Base-by-base conservation (phyloP, 2,329 filamentous ascomycete genomes). In the Fusarium hostae region DNA sequence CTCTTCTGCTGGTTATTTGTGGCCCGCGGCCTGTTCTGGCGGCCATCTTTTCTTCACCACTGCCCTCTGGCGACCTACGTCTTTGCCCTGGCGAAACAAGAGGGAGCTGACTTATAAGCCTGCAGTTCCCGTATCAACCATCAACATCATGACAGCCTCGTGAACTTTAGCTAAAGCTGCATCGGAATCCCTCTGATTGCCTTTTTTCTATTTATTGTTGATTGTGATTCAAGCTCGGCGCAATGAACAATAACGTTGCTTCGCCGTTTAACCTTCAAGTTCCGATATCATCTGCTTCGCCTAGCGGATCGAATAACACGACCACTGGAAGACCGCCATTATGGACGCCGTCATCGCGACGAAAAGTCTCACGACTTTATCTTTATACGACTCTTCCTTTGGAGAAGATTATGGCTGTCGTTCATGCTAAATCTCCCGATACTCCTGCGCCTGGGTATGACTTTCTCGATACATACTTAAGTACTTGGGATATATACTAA, bases 351-450 rank as follows among this genome's bases (percentile, higher is more conserved):
- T 85, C 85, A 5, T 83, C 85, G 9, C 84, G 85, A 70, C 84
- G 88, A 44, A 87, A 86, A 76, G 80, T 90, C 62, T 82, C 85
- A 11, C 82, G 87, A 11, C 83, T 90, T 11, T 90, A 90, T 69
- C 79, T 89, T 60, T 89, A 87, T 73, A 89, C 87, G 0, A 86
- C 81, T 1, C 80, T 89, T 9, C 83, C 84, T 2, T 79, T 89
- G 18, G 79, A 84, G 5, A 84, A 85, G 77, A 89, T 89, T 26
- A 78, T 84, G 50, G 79, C 82, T 13, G 81, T 86, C 18, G 81
- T 90, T 63, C 82, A 85, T 67, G 82, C 76, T 61, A 78, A 59
- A 64, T 82, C 68, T 18, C 78, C 81, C 6, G 83, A 84, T 26
- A 81, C 85, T 39, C 81, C 85, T 45, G 82, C 82, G 35, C 86